These are phyloP conservation scores for Casuarina cunninghamiana DNA, from an alignment of 306 rosid species.

Conservation along the genomic window DNA sequence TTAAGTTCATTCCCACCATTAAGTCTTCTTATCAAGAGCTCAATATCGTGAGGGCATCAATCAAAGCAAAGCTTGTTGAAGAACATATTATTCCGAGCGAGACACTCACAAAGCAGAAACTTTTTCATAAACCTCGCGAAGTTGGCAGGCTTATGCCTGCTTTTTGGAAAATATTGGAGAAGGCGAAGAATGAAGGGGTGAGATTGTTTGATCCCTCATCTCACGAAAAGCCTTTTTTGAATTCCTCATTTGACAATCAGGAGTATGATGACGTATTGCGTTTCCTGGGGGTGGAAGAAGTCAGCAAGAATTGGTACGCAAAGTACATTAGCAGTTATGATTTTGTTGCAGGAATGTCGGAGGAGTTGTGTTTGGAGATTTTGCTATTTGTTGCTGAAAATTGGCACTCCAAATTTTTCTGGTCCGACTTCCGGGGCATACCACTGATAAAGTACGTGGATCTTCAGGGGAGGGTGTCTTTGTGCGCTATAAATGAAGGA, in stretches of 20 bases:
- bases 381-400: constrained; percentile 46
- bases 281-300: constrained; percentile 48
- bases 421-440: constrained; percentile 32
- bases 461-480: constrained; percentile 33
- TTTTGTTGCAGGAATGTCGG: constrained; percentile 54
- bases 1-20: constrained; percentile 53
- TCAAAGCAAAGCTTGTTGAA: constrained; percentile 40
- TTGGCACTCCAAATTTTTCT: constrained; percentile 33
- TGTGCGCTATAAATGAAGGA: constrained; percentile 30
- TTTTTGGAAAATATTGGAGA: constrained; percentile 53
- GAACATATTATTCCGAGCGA: constrained; percentile 61
- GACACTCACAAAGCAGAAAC: constrained; percentile 48
- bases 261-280: constrained; percentile 38
- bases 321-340: constrained; percentile 59
- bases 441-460: constrained; percentile 52
- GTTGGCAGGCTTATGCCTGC: constrained; percentile 58
- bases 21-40: constrained; percentile 39
- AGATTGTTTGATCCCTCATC: constrained; percentile 50
- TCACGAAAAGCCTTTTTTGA: constrained; percentile 50
- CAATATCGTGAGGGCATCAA: constrained; percentile 54
- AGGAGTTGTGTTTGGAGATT: constrained; percentile 48
- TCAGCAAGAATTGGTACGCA: constrained; percentile 55
- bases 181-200: constrained; percentile 40
- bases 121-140: constrained; percentile 60
- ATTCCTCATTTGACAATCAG: constrained; percentile 43